Evolutionary conservation across 129 eudicot species (phyloP).

Genomic region (Lonicera japonica): DNA sequence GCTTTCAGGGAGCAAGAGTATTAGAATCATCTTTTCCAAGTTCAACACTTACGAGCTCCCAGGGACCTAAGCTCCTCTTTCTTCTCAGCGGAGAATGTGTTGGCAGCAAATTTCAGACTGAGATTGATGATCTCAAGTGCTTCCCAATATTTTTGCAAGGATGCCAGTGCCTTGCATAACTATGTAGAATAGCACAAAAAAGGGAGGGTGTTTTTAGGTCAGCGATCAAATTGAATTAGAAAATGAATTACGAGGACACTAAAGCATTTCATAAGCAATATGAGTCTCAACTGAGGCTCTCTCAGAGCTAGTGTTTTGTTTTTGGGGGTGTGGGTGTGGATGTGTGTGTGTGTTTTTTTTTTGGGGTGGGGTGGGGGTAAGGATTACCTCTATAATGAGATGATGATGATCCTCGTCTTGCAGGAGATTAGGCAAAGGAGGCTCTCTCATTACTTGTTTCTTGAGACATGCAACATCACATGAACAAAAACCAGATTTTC

Average conservation of each 20-base stretch:
- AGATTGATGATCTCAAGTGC: conserved; percentile 69
- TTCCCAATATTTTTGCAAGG: conserved; percentile 63
- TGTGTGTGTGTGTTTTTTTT: no score
- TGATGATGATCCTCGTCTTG: conserved; percentile 53
- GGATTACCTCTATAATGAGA: conserved; percentile 75
- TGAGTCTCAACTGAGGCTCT: not conserved
- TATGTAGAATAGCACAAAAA: conserved; percentile 19
- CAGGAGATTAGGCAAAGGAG: conserved; percentile 81
- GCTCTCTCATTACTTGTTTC: conserved; percentile 56
- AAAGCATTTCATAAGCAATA: not conserved
- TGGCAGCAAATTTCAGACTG: conserved; percentile 58
- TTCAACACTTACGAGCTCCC: conserved; percentile 80
- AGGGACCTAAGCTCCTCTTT: conserved; percentile 75
- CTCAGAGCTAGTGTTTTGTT: no score
- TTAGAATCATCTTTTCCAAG: conserved; percentile 3
- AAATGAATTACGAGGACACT: not conserved
- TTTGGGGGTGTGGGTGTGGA: no score
- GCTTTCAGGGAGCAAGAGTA: not conserved
- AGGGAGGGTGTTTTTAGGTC: not conserved
- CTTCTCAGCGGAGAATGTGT: conserved; percentile 46
- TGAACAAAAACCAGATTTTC: conserved; percentile 4
- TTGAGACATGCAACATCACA: conserved; percentile 9
- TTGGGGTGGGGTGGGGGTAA: no score
- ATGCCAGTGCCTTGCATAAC: conserved; percentile 69
- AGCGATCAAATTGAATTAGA: not conserved